Evolutionary conservation across 352 stramenopile genomes (phyloP).

Genomic region (Phytophthora pluvialis): DNA sequence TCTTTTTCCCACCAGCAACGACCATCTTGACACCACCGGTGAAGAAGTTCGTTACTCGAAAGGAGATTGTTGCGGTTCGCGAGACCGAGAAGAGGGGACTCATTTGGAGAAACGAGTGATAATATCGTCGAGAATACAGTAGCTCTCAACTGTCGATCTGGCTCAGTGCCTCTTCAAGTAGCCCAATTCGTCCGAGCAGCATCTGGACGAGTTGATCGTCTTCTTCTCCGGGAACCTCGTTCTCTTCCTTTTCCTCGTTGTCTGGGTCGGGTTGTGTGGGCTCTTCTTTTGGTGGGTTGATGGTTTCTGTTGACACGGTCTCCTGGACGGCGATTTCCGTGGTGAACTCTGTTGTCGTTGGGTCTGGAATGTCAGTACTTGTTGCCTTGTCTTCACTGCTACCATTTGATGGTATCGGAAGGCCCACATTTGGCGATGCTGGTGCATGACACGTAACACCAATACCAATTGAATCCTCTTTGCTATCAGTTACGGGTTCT

Average conservation of each 20-base stretch:
- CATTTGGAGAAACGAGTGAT: constrained; percentile 61
- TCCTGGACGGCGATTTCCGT: not conserved
- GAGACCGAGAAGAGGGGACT: constrained; percentile 49
- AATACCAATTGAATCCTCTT: not conserved
- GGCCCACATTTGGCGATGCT: not conserved
- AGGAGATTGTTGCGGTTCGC: constrained; percentile 46
- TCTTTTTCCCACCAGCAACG: constrained; percentile 66
- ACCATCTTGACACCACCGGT: constrained; percentile 62
- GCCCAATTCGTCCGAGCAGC: constrained; percentile 47
- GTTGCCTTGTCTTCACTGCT: constrained; percentile 5
- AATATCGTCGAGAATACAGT: constrained; percentile 2
- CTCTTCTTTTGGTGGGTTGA: not conserved
- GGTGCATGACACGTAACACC: not conserved
- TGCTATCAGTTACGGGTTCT: constrained; percentile 2
- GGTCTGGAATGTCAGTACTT: not conserved
- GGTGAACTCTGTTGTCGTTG: not conserved
- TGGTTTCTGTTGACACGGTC: not conserved
- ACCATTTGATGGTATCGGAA: not conserved
- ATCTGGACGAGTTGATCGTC: constrained; percentile 50
- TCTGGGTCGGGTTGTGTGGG: constrained; percentile 5
- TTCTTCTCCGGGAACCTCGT: constrained; percentile 22
- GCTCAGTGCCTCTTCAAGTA: constrained; percentile 53
- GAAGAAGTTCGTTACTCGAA: constrained; percentile 64
- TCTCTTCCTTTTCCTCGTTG: constrained; percentile 22
- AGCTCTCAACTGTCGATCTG: constrained; percentile 34